Conservation (phyloP, 108 stramenopile species). For the Asterionellopsis glacialis region DNA sequence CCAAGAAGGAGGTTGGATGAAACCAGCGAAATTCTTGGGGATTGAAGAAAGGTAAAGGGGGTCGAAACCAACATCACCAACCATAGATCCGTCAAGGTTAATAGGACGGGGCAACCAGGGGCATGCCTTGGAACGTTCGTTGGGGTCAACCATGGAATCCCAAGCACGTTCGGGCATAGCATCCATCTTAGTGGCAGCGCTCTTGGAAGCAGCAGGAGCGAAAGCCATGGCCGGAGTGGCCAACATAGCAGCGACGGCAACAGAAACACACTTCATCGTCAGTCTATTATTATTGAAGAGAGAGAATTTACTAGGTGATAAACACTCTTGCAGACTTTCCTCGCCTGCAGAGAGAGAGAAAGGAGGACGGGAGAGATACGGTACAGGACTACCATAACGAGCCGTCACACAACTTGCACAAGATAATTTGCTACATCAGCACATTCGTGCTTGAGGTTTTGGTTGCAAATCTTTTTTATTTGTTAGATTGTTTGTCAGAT, state of each 20-base stretch:
- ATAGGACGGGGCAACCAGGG: constrained; percentile 85
- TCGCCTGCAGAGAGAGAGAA: too few species aligned
- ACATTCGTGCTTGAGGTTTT: too few species aligned
- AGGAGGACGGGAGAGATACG: too few species aligned
- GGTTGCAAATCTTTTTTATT: too few species aligned
- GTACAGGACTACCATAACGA: too few species aligned
- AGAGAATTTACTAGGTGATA: too few species aligned
- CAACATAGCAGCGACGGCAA: constrained; percentile 61
- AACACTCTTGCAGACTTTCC: too few species aligned
- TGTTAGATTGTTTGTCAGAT: too few species aligned
- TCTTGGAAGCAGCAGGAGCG: constrained; percentile 44
- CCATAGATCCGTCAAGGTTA: constrained; percentile 82
- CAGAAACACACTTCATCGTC: constrained; percentile 68
- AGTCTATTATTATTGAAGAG: neutral
- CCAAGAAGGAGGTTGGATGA: constrained; percentile 89
- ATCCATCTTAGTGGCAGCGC: constrained; percentile 39
- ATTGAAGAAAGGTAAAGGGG: constrained; percentile 89
- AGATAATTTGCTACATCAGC: too few species aligned
- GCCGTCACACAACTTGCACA: too few species aligned
- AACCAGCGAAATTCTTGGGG: constrained; percentile 88
- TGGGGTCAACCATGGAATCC: constrained; percentile 87
- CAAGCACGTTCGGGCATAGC: constrained; percentile 82
- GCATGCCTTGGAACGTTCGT: constrained; percentile 61
- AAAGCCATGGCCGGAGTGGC: constrained; percentile 79
- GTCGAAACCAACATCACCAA: constrained; percentile 93